Evolutionary conservation across 1,284 basidiomycete species (phyloP).

Genomic region (Takashimella tepidaria): DNA sequence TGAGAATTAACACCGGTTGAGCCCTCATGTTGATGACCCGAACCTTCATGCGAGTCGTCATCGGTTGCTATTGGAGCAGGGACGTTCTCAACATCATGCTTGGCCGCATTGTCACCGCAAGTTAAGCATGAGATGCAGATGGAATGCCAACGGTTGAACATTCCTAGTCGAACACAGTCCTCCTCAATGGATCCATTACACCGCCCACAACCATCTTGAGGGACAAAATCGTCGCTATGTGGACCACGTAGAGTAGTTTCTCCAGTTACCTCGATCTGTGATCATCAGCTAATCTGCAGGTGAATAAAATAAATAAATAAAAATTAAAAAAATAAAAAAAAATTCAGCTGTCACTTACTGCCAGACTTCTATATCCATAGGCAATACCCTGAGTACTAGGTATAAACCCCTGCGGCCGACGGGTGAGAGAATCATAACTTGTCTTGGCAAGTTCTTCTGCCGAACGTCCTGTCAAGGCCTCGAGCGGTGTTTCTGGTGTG

Average conservation of each 20-base stretch:
- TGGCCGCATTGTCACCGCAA: conserved; percentile 72
- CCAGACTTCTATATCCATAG: conserved; percentile 82
- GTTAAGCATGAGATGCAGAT: conserved; percentile 76
- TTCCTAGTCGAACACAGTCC: conserved; percentile 88
- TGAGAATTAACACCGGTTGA: conserved; percentile 33
- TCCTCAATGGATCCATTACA: conserved; percentile 92
- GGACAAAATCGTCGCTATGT: conserved; percentile 39
- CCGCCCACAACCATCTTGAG: conserved; percentile 78
- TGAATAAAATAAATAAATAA: too few relatives aligned
- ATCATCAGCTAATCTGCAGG: not conserved
- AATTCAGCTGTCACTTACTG: too few relatives aligned
- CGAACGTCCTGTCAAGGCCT: conserved; percentile 15
- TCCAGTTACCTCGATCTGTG: conserved; percentile 69
- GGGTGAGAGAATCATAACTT: conserved; percentile 39
- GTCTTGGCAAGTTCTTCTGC: conserved; percentile 37
- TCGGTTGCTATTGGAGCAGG: conserved; percentile 3
- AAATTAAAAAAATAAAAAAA: too few relatives aligned
- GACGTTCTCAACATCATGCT: conserved; percentile 21
- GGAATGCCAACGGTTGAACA: conserved; percentile 94
- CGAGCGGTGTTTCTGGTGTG: conserved; percentile 1
- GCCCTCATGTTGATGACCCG: conserved; percentile 41
- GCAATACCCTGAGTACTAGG: conserved; percentile 62
- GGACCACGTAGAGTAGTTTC: conserved; percentile 66
- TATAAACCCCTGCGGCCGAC: conserved; percentile 51
- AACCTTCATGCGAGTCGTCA: conserved; percentile 30